Evolutionary conservation across 768 basidiomycete species (phyloP), one percentile per base, ranked within the genome.

Genomic region (Hygrocybe punicea): DNA sequence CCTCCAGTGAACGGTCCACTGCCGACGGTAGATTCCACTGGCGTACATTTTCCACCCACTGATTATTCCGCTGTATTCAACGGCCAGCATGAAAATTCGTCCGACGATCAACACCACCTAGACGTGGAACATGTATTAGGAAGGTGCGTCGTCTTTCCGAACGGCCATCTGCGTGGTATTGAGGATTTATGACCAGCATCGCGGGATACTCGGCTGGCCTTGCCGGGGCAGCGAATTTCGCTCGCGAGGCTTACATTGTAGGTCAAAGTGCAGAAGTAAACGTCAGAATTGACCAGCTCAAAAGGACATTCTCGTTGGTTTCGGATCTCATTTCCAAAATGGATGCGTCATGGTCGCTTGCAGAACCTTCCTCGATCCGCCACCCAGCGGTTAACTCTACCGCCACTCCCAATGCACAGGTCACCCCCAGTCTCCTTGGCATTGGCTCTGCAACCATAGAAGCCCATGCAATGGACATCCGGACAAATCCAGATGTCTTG

Each of bases 191-290:
- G 50, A 29, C 29, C 46, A 33, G 48, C 19, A 25, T 50, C 16
- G 48, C 24, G n/a, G 29, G 51, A 13, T 52, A 64, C 52, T 57
- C 59, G 54, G 60, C 40, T 63, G 86, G 85, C 67, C 84, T 87
- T 61, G 82, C 80, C 40, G 77, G 81, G 54, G 84, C 83, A 14
- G 84, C 84, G 37, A 75, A 78, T 53, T 81, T 81, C 44, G 84
- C 83, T 42, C 81, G 77, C 40, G 75, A 76, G 37, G 78, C 79
- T 34, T 84, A 81, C 59, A 62, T 58, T 66, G 72, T 60, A 67
- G 78, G 70, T n/a, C 78, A 81, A 60, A 76, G 75, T 50, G 58
- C 73, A 7, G 78, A 80, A 62, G 80, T 81, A 6, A 74, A 75
- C 39, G 75, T 67, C 25, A 81, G 79, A 62, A 78, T 85, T 54